Conservation (phyloP, 176 grass and related monocot species). For the Cenchrus americanus region DNA sequence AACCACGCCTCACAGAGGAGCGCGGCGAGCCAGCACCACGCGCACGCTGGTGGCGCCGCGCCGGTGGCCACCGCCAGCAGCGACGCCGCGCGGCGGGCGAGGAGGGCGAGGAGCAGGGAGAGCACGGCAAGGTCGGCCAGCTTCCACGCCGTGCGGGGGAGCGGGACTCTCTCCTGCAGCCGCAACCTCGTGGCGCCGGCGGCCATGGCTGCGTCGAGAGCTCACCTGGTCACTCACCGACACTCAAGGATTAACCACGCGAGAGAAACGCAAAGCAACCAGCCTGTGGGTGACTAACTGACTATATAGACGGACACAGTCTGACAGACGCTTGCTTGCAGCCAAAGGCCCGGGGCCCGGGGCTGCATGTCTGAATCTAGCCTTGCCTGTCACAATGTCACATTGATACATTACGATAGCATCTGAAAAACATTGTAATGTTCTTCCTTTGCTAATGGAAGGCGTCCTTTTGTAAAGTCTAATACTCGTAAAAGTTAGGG, state of each 20-base stretch:
- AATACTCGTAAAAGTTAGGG: no score
- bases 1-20: conserved; percentile 57
- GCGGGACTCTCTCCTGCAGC: conserved; percentile 44
- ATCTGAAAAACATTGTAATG: neutral
- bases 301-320: neutral
- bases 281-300: neutral
- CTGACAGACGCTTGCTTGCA: neutral
- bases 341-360: neutral
- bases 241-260: no score
- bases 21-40: conserved; percentile 34
- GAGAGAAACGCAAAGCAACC: no score
- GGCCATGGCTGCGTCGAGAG: neutral
- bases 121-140: conserved; percentile 40
- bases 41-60: neutral
- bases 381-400: neutral
- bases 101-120: conserved; percentile 39
- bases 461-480: no score
- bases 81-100: neutral
- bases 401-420: neutral
- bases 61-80: neutral
- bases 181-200: neutral
- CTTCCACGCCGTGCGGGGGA: conserved; percentile 19
- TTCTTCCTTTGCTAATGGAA: no score
- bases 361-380: neutral
- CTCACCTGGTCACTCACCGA: neutral